Conservation (phyloP, 2,329 filamentous ascomycete species). For the Sporothrix sp. region DNA sequence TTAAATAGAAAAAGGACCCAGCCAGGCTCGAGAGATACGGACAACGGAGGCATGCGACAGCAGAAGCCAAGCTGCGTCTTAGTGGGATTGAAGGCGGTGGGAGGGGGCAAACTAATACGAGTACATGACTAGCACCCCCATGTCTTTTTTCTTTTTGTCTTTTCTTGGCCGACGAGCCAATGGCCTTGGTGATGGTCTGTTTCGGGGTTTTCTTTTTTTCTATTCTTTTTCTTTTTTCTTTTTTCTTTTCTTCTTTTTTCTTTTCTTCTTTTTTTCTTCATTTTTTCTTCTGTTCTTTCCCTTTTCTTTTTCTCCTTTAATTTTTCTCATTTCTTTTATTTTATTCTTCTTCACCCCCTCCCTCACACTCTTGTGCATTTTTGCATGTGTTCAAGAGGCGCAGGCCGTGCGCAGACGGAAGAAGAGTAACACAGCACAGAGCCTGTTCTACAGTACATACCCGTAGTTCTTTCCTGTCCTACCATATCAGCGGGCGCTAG, state of each 20-base stretch:
- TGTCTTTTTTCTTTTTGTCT: too few relatives aligned
- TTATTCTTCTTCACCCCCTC: too few relatives aligned
- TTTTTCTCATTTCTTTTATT: neutral
- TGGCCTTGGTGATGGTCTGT: neutral
- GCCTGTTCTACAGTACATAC: too few relatives aligned
- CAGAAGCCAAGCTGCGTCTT: neutral
- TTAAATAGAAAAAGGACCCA: neutral
- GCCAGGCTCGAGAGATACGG: neutral
- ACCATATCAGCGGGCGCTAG: too few relatives aligned
- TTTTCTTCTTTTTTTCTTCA: neutral
- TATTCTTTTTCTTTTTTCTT: neutral
- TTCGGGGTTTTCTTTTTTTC: too few relatives aligned
- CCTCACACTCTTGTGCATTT: too few relatives aligned
- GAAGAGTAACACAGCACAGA: too few relatives aligned
- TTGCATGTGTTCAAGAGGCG: too few relatives aligned
- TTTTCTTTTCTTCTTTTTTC: neutral
- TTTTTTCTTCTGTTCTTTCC: too few relatives aligned
- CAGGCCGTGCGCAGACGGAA: too few relatives aligned
- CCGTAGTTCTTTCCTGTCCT: too few relatives aligned
- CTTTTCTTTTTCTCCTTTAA: neutral
- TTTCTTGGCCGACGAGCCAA: neutral
- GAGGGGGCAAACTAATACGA: neutral
- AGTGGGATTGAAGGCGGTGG: neutral
- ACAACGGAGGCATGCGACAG: neutral
- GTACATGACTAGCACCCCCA: too few relatives aligned